Base-by-base conservation (phyloP, 1,284 basidiomycete species). In the Melampsora larici-populina region DNA sequence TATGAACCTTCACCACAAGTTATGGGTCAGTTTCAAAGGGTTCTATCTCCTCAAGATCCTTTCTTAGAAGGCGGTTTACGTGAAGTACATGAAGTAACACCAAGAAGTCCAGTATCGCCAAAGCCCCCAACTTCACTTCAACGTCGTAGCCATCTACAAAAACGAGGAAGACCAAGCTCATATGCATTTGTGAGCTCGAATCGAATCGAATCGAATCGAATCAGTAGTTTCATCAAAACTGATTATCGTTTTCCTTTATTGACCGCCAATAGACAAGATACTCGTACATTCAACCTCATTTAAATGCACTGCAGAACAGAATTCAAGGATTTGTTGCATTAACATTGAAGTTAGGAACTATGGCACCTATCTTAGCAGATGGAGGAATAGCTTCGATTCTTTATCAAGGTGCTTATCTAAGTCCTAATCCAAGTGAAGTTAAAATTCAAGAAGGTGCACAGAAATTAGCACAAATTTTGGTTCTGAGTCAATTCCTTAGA, bases 341-440 rank as follows among this genome's bases (percentile, higher is more conserved):
- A 7, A 76, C 65, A 29, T 60, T 62, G n/a, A 76, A 76, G 49
- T 26, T 76, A 36, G 73, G 62, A 18, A 76, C 73, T 15, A 76
- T 76, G 73, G 55, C 64, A 2, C 73, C 73, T 33, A 58, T 76
- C 2, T 33, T 76, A 62, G 15, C 73, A 5, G 49, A 69, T 18
- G 65, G 73, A 2, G 73, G 73, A 13, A n/a, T 76, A 2, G 73
- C 73, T 24, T 62, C 64, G 33, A 68, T 76, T n/a, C n/a, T 76
- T 5, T 18, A 46, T 26, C 48, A 58, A 2, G 73, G 73, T 26
- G 13, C 65, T 3, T 76, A 58, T 36, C 65, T 76, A 3, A 68
- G 60, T 24, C 73, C 73, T 9, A 76, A 69, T 62, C 73, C 73
- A 4, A 62, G 29, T 5, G 36, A 68, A 69, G 21, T 65, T 17